These are phyloP conservation scores for Sugiyamaella valdiviana DNA, from an alignment of 805 yeast genomes.

Conservation along the genomic window DNA sequence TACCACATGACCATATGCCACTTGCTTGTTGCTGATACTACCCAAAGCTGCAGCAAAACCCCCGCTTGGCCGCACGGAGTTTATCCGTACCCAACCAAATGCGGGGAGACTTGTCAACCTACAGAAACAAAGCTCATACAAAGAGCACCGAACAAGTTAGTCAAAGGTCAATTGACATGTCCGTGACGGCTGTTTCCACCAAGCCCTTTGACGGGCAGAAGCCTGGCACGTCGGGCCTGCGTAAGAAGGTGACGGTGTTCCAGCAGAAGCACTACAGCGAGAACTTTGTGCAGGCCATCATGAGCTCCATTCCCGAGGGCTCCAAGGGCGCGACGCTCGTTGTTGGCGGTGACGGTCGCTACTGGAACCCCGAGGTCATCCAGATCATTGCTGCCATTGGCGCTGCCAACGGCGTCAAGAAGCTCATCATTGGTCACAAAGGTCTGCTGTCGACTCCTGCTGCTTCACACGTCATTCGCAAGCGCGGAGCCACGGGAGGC, in stretches of 20 bases:
- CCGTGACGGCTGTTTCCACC: constrained; percentile 38
- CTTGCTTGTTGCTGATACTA: too few relatives aligned
- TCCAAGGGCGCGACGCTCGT: constrained; percentile 66
- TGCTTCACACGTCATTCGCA: constrained; percentile 86
- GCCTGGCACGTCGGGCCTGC: constrained; percentile 95
- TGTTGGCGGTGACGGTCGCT: constrained; percentile 96
- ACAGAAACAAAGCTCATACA: too few relatives aligned
- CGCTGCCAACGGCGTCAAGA: constrained; percentile 86
- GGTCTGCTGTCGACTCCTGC: constrained; percentile 95
- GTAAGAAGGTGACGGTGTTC: constrained; percentile 85
- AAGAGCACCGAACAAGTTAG: too few relatives aligned
- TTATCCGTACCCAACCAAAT: not conserved
- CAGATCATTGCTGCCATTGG: constrained; percentile 76
- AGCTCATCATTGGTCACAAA: constrained; percentile 77
- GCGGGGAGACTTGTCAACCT: too few relatives aligned
- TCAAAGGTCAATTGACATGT: not conserved
- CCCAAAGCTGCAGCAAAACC: too few relatives aligned
- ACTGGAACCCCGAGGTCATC: constrained; percentile 74
- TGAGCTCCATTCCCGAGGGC: constrained; percentile 89
- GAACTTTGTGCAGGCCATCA: constrained; percentile 83
- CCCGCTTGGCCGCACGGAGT: too few relatives aligned
- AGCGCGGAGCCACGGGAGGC: constrained; percentile 72
- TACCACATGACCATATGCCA: too few relatives aligned
- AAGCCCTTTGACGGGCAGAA: constrained; percentile 83
- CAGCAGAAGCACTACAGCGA: constrained; percentile 78